phyloP scores from a whole-genome alignment of 2,329 filamentous ascomycete genomes.

The Rachicladosporium sp. region DNA sequence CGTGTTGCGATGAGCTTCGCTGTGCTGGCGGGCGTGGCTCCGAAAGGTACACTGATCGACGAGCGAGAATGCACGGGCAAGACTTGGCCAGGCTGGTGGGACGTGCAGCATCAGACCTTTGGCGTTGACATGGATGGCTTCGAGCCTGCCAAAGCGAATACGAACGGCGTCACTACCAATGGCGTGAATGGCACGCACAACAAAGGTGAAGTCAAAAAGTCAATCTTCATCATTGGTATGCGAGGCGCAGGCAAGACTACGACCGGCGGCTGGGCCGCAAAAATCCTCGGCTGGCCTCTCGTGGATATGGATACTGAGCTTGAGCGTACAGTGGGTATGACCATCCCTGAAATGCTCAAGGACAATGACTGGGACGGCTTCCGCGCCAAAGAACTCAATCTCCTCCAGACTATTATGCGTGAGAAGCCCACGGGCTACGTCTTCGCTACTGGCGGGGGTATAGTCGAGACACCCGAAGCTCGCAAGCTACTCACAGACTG shows the following conservation, averaged over 20 bases:
- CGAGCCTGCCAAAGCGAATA: constrained; percentile 34
- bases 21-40: constrained; percentile 63
- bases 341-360: constrained; percentile 77
- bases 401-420: constrained; percentile 61
- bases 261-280: constrained; percentile 72
- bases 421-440: constrained; percentile 66
- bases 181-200: constrained; percentile 17
- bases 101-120: constrained; percentile 69
- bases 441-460: constrained; percentile 86
- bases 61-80: constrained; percentile 92
- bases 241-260: constrained; percentile 94
- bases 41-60: constrained; percentile 60
- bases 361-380: constrained; percentile 78
- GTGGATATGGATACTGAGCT: constrained; percentile 82
- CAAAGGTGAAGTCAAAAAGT: constrained; percentile 38
- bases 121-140: constrained; percentile 63
- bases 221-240: constrained; percentile 94
- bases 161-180: constrained; percentile 24
- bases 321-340: constrained; percentile 58
- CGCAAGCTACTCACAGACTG: constrained; percentile 64
- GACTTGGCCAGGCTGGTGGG: constrained; percentile 99
- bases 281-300: constrained; percentile 61
- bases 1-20: constrained; percentile 98
- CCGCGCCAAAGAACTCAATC: constrained; percentile 60
- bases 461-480: constrained; percentile 76